Conservation (phyloP, 2,329 filamentous ascomycete species). For the Cladosporium colombiae region DNA sequence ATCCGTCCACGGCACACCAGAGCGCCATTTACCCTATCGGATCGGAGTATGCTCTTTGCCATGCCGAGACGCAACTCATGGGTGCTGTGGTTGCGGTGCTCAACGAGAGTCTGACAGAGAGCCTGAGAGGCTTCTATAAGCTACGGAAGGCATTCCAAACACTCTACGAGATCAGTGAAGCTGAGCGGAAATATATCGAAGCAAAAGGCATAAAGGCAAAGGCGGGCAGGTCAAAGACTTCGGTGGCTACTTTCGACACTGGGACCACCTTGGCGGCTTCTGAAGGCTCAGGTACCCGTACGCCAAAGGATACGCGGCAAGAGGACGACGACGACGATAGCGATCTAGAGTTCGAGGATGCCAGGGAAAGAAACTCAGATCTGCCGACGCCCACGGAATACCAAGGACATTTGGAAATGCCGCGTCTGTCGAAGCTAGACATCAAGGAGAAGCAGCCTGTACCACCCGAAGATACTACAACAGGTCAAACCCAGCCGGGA, state of each 20-base stretch:
- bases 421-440: constrained; percentile 30
- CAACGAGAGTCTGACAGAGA: constrained; percentile 90
- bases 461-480: background rate
- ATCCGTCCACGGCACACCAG: constrained; percentile 52
- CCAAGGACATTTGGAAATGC: constrained; percentile 46
- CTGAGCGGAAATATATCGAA: constrained; percentile 63
- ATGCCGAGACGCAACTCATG: constrained; percentile 87
- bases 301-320: constrained; percentile 17
- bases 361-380: constrained; percentile 51
- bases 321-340: constrained; percentile 37
- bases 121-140: constrained; percentile 89
- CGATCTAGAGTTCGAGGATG: constrained; percentile 59
- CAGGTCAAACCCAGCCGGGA: constrained; percentile 11
- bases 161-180: constrained; percentile 74
- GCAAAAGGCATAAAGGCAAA: constrained; percentile 11
- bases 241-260: constrained; percentile 14
- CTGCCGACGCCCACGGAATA: constrained; percentile 51
- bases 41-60: constrained; percentile 81
- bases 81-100: constrained; percentile 82
- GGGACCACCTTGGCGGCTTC: constrained; percentile 17
- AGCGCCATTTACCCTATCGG: constrained; percentile 76
- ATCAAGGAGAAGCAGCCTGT: constrained; percentile 16
- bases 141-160: constrained; percentile 84
- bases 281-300: constrained; percentile 23
- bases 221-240: constrained; percentile 13